Percentiles rank a stretch among this genome's conserved stretches.
These are phyloP conservation scores for Xylaria cubensis DNA, from an alignment of 495 filamentous ascomycete species.

Conservation along the genomic window DNA sequence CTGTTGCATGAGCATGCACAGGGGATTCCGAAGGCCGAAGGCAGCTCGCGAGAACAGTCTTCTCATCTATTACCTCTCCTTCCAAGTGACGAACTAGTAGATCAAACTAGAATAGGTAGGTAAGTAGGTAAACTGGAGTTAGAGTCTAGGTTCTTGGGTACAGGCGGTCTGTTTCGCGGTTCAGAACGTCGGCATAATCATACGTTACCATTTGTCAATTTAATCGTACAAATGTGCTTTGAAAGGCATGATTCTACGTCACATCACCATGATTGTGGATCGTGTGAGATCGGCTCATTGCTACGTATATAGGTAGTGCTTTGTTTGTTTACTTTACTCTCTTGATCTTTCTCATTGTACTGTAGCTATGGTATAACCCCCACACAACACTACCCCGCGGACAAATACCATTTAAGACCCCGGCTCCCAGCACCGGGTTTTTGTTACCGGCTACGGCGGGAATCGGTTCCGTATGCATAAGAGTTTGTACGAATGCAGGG, in stretches of 20 bases:
- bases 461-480: conserved; percentile 28
- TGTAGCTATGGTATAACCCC: not conserved
- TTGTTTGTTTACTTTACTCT: conserved; percentile 6
- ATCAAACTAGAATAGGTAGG: conserved; percentile 3
- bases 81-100: not conserved
- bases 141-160: not conserved
- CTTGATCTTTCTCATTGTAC: not conserved
- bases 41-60: not conserved
- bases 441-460: conserved; percentile 20
- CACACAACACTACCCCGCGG: not conserved
- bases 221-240: not conserved
- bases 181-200: not conserved
- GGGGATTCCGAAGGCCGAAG: not conserved
- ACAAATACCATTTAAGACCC: conserved; percentile 8
- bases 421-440: conserved; percentile 23
- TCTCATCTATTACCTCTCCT: not conserved
- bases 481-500: conserved; percentile 22
- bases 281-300: conserved; percentile 19
- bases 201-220: not conserved
- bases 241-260: not conserved
- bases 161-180: not conserved
- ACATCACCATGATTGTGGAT: not conserved
- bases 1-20: conserved; percentile 7
- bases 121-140: not conserved
- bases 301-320: not conserved